A percentile compares a stretch with the other conserved stretches of the same genome.
Evolutionary conservation across 495 filamentous ascomycete genomes (phyloP).

Genomic region (Parathielavia hyrcaniae): DNA sequence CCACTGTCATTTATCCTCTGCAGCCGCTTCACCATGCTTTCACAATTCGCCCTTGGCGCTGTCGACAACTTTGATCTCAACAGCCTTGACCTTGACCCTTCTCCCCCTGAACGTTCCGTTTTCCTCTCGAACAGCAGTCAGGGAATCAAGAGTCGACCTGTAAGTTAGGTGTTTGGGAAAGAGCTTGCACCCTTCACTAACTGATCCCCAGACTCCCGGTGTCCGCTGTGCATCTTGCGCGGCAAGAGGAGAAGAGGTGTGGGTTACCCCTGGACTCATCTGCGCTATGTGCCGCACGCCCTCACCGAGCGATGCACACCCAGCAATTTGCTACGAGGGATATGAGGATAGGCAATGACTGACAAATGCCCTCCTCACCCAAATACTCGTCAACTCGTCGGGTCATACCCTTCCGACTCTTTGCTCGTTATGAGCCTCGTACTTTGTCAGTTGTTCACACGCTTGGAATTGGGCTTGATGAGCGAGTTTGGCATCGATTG

Average conservation of each 20-base stretch:
- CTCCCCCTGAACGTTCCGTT: no score
- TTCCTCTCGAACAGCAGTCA: background rate
- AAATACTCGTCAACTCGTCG: background rate
- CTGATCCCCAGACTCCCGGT: constrained; percentile 21
- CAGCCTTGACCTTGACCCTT: background rate
- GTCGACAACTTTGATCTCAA: background rate
- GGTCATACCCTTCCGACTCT: background rate
- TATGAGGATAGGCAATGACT: background rate
- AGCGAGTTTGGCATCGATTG: no score
- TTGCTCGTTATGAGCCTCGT: background rate
- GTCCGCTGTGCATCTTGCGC: constrained; percentile 31
- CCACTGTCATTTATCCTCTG: no score
- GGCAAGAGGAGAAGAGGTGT: constrained; percentile 44
- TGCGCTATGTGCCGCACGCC: constrained; percentile 44
- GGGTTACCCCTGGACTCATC: constrained; percentile 45
- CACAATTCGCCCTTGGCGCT: background rate
- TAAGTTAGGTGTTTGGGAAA: background rate
- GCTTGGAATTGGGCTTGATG: no score
- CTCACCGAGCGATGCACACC: constrained; percentile 8
- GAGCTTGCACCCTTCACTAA: background rate
- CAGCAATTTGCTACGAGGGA: background rate
- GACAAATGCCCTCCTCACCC: background rate
- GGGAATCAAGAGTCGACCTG: constrained; percentile 8
- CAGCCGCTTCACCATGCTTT: no score
- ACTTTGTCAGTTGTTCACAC: no score